phyloP scores from a whole-genome alignment of 176 grass and related monocot genomes.

The Avena insularis region DNA sequence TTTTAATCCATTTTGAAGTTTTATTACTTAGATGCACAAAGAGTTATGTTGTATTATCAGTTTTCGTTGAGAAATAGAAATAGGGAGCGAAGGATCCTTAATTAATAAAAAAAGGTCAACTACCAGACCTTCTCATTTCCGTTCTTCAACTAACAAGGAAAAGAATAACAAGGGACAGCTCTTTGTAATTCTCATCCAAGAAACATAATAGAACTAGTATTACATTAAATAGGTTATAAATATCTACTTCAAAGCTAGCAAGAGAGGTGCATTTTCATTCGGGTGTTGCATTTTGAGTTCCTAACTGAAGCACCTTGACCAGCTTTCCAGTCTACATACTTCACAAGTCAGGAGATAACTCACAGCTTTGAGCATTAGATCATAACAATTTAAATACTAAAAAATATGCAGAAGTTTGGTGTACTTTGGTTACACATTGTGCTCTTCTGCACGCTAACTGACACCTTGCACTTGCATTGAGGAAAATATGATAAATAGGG shows the following conservation, averaged over 20 bases:
- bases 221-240: background rate
- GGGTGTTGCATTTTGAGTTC: constrained; percentile 13
- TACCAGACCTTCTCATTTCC: constrained; percentile 1
- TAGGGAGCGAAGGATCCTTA: too few species aligned
- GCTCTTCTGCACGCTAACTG: background rate
- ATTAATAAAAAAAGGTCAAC: background rate
- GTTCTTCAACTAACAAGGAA: background rate
- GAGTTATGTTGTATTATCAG: constrained; percentile 15
- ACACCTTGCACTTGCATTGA: background rate
- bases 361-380: background rate
- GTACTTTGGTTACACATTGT: background rate
- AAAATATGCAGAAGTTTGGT: background rate
- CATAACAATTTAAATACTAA: constrained; percentile 4
- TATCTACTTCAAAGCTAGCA: background rate
- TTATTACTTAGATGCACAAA: constrained; percentile 13
- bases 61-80: too few species aligned
- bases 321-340: background rate
- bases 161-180: background rate
- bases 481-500: constrained; percentile 13
- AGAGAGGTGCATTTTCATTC: constrained; percentile 29
- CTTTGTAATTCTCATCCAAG: constrained; percentile 29
- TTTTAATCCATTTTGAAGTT: background rate
- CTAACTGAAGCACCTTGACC: constrained; percentile 1
- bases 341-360: constrained; percentile 5
- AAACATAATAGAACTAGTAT: constrained; percentile 5